Evolutionary conservation across 371 early-diverging fungal genomes (phyloP).

Genomic region (Umbelopsis sp.): DNA sequence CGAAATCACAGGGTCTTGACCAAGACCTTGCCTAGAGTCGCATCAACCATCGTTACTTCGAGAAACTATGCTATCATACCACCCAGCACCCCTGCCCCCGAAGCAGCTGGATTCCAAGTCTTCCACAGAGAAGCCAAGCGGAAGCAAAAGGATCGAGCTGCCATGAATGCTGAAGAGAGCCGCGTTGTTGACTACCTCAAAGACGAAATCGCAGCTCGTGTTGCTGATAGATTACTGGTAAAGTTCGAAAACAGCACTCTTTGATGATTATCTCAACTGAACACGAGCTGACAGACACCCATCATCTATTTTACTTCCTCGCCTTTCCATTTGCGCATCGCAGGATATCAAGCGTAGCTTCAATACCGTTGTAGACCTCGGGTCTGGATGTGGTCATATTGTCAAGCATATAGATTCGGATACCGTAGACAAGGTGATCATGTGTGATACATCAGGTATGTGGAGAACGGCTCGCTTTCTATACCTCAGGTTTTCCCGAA

Average conservation of each 20-base stretch:
- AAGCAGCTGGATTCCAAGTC: constrained; percentile 60
- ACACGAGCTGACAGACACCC: too few relatives aligned
- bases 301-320: too few relatives aligned
- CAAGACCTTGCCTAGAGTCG: not conserved
- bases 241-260: constrained; percentile 12
- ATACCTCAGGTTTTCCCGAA: not conserved
- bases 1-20: not conserved
- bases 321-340: not conserved
- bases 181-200: constrained; percentile 89
- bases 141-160: constrained; percentile 82
- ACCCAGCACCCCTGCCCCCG: constrained; percentile 8
- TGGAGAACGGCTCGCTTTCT: not conserved
- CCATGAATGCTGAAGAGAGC: constrained; percentile 57
- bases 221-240: constrained; percentile 89
- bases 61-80: constrained; percentile 18
- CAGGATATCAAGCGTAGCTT: constrained; percentile 83
- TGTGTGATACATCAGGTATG: constrained; percentile 86
- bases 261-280: not conserved
- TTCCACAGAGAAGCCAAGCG: constrained; percentile 79
- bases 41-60: not conserved
- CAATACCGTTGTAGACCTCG: constrained; percentile 85
- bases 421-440: constrained; percentile 79
- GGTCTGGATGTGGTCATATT: constrained; percentile 90
- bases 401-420: constrained; percentile 79
- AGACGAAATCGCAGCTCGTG: constrained; percentile 87